Evolutionary conservation across 306 rosid species (phyloP).

Genomic region (Vigna hirtella): DNA sequence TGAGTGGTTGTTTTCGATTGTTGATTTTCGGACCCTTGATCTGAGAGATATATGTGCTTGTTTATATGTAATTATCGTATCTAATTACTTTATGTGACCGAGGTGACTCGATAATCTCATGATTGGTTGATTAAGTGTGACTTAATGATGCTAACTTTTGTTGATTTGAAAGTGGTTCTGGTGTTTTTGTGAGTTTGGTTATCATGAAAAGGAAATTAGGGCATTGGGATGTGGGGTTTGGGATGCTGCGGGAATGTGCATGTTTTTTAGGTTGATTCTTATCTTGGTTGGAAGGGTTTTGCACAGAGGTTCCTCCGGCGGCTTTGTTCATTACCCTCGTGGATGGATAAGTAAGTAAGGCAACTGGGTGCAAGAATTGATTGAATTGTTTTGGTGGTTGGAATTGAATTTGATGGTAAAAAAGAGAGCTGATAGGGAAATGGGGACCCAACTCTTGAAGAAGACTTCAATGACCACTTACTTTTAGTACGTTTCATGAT

Average conservation of each 20-base stretch:
- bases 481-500: conserved; percentile 11
- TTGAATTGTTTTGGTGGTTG: neutral
- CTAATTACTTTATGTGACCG: neutral
- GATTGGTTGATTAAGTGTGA: conserved; percentile 19
- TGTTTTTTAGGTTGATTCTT: neutral
- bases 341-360: conserved; percentile 9
- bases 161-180: conserved; percentile 1
- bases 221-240: neutral
- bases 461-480: conserved; percentile 12
- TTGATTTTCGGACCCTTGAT: neutral
- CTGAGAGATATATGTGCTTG: conserved; percentile 25
- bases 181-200: neutral
- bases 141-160: neutral
- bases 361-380: conserved; percentile 17
- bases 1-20: neutral
- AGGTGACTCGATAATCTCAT: too few relatives aligned
- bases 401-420: conserved; percentile 20
- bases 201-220: neutral
- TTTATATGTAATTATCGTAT: neutral
- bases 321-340: neutral
- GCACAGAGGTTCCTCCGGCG: neutral
- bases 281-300: neutral
- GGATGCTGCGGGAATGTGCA: neutral
- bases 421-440: conserved; percentile 8
- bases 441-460: conserved; percentile 18